A percentile compares a stretch with the other conserved stretches of the same genome.
Conservation (phyloP, 768 basidiomycete genomes). For the Boletus rex-veris region DNA sequence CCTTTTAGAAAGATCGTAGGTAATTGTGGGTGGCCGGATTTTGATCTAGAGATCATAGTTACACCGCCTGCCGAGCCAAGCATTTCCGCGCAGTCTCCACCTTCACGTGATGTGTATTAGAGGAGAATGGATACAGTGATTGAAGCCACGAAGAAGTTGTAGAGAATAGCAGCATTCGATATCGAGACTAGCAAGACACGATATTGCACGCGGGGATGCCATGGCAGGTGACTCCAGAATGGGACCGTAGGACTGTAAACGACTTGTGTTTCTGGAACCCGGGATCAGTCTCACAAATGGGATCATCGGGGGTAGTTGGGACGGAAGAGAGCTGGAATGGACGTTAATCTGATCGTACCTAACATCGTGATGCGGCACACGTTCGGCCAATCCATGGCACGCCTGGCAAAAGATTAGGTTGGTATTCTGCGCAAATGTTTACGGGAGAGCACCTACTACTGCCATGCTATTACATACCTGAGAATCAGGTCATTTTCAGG, state of each 20-base stretch:
- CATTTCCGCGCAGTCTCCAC: not conserved
- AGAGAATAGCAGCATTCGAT: not conserved
- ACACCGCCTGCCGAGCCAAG: not conserved
- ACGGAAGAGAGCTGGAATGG: not conserved
- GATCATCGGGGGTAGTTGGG: not conserved
- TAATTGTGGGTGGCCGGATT: not conserved
- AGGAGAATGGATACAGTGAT: not conserved
- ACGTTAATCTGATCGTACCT: not conserved
- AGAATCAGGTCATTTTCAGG: no score
- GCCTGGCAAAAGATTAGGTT: no score
- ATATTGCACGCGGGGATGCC: not conserved
- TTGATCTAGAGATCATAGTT: not conserved
- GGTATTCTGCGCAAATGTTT: no score
- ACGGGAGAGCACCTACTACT: no score
- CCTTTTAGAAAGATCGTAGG: not conserved
- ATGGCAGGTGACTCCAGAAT: no score
- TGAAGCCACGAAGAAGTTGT: slow-evolving; percentile 4
- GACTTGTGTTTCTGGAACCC: not conserved
- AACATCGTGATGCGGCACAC: no score
- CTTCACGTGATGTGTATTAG: not conserved
- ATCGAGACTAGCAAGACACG: not conserved
- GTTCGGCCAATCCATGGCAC: no score
- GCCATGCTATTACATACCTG: no score
- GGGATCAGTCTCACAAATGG: not conserved
- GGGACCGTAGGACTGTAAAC: not conserved